Base-by-base conservation (phyloP, 208 protist genomes). In the Wallacemonas sp. region DNA sequence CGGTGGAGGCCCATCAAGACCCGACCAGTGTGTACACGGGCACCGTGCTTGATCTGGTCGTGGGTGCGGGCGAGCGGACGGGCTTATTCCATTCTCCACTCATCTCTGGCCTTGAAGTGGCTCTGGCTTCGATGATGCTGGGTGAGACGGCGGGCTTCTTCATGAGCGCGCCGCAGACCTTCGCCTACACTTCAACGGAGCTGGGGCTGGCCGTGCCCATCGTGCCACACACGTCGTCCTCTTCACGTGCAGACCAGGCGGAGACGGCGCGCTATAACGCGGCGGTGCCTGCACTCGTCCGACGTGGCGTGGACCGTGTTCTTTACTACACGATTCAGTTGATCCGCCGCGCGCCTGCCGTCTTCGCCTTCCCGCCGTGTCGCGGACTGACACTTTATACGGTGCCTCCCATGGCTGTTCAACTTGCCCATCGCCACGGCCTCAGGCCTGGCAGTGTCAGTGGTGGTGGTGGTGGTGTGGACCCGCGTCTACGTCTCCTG, bases 81-180 rank as follows among this genome's bases (percentile, higher is more conserved):
- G 33, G 51, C 11, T 24, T 63, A 17, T 47, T 47, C 46, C 55
- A 59, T 19, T 56, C 59, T 0, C 60, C 70, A 31, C 47, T 76
- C 15, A 64, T 68, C 60, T 62, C 31, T 21, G 72, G 72, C n/a
- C 14, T 77, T 1, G 65, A 77, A 12, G 53, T 72, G 1, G 72
- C 72, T 11, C 39, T 77, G 11, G 55, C 60, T 3, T 65, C 66
- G 24, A 77, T 77, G 72, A 41, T 38, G 1, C 55, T 72, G 17
- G 66, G 66, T 17, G 72, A 77, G 45, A 45, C 38, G 33, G 72
- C 72, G 1, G 47, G 47, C 1, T 77, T 77, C 49, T 9, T 77
- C 4, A 49, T 77, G 38, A 60, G 36, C 51, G 15, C 55, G 1
- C 63, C 53, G 6, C 59, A 76, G 56, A 53, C 44, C 19, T 58